phyloP scores from a whole-genome alignment of 169 alveolate genomes.

The Amoebophrya sp. region DNA sequence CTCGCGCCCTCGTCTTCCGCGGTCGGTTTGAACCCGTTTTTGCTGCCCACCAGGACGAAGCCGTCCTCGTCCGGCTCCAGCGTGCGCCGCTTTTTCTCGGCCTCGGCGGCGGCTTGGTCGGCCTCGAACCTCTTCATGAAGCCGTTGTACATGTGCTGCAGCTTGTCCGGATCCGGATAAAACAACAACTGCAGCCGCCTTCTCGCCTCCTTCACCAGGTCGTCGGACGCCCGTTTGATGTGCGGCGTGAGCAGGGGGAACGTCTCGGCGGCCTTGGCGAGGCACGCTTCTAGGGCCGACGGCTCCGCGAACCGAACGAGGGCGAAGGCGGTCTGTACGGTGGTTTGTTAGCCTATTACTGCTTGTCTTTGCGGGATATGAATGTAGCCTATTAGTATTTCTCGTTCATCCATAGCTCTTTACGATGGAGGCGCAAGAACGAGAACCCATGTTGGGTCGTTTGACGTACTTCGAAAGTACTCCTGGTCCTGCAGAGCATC shows the following conservation, averaged over 20 bases:
- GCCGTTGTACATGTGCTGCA: neutral
- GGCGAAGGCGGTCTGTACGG: conserved; percentile 1
- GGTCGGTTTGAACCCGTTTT: neutral
- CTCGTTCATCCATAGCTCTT: too few relatives aligned
- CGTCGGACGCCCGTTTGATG: neutral
- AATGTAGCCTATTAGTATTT: neutral
- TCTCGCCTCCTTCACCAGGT: neutral
- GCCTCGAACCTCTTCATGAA: neutral
- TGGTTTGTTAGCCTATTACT: too few relatives aligned
- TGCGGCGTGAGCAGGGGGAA: neutral
- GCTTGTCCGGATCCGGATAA: neutral
- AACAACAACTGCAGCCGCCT: neutral
- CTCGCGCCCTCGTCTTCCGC: neutral
- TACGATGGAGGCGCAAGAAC: too few relatives aligned
- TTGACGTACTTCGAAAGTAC: too few relatives aligned
- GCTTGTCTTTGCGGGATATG: too few relatives aligned
- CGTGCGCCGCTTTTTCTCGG: neutral
- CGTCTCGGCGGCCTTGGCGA: neutral
- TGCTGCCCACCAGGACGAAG: neutral
- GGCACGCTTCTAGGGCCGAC: neutral
- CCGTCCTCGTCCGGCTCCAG: neutral
- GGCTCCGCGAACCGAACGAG: neutral
- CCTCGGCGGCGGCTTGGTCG: neutral
- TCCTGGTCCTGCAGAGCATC: too few relatives aligned
- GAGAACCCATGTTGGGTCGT: too few relatives aligned